Conservation (phyloP, 163 green algal species). For the Scenedesmus sp. region DNA sequence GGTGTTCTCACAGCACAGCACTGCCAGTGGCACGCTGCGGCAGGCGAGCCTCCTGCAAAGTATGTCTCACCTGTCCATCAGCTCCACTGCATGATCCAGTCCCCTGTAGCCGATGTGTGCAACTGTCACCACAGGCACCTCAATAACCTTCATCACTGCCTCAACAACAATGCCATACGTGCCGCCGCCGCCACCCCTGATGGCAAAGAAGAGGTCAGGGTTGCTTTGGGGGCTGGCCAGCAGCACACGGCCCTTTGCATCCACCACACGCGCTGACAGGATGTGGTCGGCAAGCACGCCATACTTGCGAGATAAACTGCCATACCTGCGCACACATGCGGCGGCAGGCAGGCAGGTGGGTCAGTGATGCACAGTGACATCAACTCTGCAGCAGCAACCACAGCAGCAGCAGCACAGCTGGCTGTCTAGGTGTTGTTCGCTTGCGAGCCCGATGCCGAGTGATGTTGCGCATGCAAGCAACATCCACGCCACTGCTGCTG, state of each 20-base stretch:
- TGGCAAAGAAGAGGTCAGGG: constrained; percentile 44
- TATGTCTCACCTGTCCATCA: constrained; percentile 38
- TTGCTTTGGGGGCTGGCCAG: constrained; percentile 9
- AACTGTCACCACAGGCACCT: constrained; percentile 39
- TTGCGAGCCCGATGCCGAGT: not conserved
- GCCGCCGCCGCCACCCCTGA: constrained; percentile 34
- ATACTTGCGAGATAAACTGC: constrained; percentile 34
- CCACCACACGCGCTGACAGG: constrained; percentile 34
- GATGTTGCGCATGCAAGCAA: not conserved
- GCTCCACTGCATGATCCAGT: constrained; percentile 20
- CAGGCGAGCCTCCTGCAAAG: not conserved
- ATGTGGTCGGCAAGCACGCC: constrained; percentile 40
- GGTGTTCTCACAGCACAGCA: too few species aligned
- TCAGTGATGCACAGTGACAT: not conserved
- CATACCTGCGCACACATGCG: not conserved
- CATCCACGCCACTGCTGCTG: not conserved
- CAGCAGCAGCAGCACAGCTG: not conserved
- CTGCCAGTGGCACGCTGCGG: not conserved
- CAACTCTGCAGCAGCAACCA: not conserved
- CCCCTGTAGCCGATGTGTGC: constrained; percentile 5
- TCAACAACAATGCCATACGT: constrained; percentile 50
- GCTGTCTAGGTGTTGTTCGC: not conserved
- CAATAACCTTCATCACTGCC: constrained; percentile 28
- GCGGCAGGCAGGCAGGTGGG: not conserved
- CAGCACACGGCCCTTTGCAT: constrained; percentile 28